Evolutionary conservation across 768 basidiomycete species (phyloP).

Genomic region (Collybiopsis confluens): DNA sequence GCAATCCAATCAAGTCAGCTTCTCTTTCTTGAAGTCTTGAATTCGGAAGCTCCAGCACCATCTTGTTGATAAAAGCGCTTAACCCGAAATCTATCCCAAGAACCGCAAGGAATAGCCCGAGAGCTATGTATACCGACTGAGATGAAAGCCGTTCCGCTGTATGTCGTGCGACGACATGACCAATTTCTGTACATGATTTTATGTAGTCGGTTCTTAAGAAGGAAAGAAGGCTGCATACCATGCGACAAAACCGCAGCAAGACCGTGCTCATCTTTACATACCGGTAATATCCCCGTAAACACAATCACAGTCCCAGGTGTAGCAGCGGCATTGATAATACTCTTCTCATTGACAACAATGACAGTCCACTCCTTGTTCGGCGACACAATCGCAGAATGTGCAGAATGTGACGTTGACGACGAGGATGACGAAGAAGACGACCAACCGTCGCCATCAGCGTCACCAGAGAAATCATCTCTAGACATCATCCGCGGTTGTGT

Average conservation of each 20-base stretch:
- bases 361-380: constrained; percentile 58
- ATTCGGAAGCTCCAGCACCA: constrained; percentile 74
- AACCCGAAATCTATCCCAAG: constrained; percentile 53
- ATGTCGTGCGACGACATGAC: constrained; percentile 45
- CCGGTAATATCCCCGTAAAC: constrained; percentile 83
- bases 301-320: constrained; percentile 75
- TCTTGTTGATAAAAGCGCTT: constrained; percentile 38
- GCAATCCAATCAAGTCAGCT: constrained; percentile 85
- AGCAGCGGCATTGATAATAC: constrained; percentile 75
- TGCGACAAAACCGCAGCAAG: constrained; percentile 83
- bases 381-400: constrained; percentile 19
- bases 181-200: constrained; percentile 82
- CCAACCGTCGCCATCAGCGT: constrained; percentile 17
- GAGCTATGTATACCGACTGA: constrained; percentile 30
- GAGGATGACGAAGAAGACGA: background rate
- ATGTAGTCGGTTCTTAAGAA: too few relatives aligned
- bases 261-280: constrained; percentile 74
- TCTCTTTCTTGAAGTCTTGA: constrained; percentile 79
- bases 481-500: background rate
- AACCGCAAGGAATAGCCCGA: constrained; percentile 33
- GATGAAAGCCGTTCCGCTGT: constrained; percentile 54
- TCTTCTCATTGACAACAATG: constrained; percentile 70
- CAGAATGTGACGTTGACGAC: constrained; percentile 18
- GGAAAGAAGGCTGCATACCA: too few relatives aligned
- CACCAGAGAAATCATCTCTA: constrained; percentile 14